Evolutionary conservation across 2,329 filamentous ascomycete genomes (phyloP), one percentile per base, ranked within the genome.

Genomic region (Aspergillus viridinutans): DNA sequence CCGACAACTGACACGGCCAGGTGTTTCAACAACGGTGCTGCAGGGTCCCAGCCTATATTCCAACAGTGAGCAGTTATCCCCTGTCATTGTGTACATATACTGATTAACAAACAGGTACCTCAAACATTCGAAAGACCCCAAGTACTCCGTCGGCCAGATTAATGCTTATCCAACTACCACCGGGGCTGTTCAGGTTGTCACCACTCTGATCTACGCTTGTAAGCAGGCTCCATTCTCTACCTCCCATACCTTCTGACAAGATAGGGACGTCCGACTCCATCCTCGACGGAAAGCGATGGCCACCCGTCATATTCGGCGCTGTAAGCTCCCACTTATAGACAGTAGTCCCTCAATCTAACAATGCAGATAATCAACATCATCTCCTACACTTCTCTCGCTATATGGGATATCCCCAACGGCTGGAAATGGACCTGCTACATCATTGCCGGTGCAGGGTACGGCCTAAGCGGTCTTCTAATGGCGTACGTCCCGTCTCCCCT

Each of bases 401-500:
- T 80, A 8, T 83, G 80, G 80, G 66, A 80, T 48, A 80, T 81
- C 42, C 72, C 83, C 0, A 62, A 68, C 2, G 79, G 78, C 0
- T 86, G 82, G 83, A 85, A 84, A 58, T 89, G 85, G 86, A 76
- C 80, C 0, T 87, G 83, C 55, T 88, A 82, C 59, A 76, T 87
- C 10, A 70, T 88, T 0, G 74, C 76, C 0, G 80, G 80, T 0
- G 77, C 72, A 3, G 77, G 77, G 0, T 76, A 70, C 45, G 80
- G 80, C 0, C 62, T 83, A 0, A 79, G 76, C 20, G 80, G 80
- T 6, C 67, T 83, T 3, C 76, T 73, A 58, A 80, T 82, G 71
- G 80, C 81, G 67, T 80, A 69, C 66, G 74, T 73, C 4, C 17
- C 20, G 17, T 3, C 14, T 14, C 49, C 50, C 43, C 35, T 38